Conservation (phyloP, 345 rosid genomes). For the Lepidium didymum region DNA sequence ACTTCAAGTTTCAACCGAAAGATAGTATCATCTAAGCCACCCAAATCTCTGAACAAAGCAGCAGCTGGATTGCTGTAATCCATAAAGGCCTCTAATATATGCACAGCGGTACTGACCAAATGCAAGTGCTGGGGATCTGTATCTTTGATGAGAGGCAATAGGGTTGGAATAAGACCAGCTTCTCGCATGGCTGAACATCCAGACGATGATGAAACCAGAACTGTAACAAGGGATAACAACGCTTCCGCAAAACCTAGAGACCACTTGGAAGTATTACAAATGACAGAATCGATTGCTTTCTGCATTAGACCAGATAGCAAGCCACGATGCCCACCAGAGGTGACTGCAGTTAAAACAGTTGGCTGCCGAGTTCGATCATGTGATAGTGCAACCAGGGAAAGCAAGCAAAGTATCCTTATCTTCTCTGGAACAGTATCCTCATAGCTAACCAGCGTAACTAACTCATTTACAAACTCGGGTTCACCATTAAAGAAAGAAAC, state of each 20-base stretch:
- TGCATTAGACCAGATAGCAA: conserved; percentile 87
- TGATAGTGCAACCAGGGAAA: conserved; percentile 81
- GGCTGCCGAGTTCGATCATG: conserved; percentile 91
- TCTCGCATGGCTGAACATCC: conserved; percentile 95
- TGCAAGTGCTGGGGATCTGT: conserved; percentile 90
- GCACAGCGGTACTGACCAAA: conserved; percentile 83
- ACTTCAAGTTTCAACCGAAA: conserved; percentile 78
- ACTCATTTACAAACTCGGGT: conserved; percentile 90
- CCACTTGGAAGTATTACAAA: conserved; percentile 57
- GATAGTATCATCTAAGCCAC: conserved; percentile 92
- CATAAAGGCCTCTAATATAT: conserved; percentile 89
- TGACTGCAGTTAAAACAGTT: conserved; percentile 75
- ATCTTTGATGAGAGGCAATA: conserved; percentile 89
- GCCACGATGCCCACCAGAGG: conserved; percentile 90
- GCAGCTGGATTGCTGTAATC: conserved; percentile 94
- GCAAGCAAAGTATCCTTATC: conserved; percentile 65
- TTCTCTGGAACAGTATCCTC: conserved; percentile 89
- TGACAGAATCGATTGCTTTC: conserved; percentile 79
- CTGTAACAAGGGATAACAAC: conserved; percentile 78
- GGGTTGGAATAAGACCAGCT: conserved; percentile 88
- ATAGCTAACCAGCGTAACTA: conserved; percentile 68
- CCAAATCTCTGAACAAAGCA: conserved; percentile 87
- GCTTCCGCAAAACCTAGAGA: conserved; percentile 89
- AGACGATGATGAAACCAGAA: conserved; percentile 81
- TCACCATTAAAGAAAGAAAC: conserved; percentile 82